These are phyloP conservation scores for Tolypocladium ovalisporum DNA, from an alignment of 2,329 filamentous ascomycete genomes.

Conservation along the genomic window DNA sequence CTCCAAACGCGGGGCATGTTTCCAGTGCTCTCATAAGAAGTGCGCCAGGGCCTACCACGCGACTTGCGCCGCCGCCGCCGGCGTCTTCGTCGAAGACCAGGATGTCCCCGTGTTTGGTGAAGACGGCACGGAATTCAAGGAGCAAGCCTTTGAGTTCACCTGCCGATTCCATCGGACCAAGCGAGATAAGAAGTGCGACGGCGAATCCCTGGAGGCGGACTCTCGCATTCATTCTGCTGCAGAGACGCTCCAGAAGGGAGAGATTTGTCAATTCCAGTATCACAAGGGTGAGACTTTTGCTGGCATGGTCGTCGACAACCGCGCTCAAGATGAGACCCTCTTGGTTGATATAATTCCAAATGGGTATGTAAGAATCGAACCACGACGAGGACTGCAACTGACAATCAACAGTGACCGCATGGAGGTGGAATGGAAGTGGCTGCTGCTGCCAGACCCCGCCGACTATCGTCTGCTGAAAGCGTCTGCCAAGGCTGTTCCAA, in stretches of 20 bases:
- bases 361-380: constrained; percentile 45
- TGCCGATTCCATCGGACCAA: constrained; percentile 91
- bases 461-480: constrained; percentile 66
- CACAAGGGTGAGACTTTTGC: constrained; percentile 81
- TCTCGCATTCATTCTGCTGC: constrained; percentile 59
- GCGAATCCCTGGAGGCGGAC: constrained; percentile 59
- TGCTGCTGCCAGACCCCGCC: constrained; percentile 59
- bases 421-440: constrained; percentile 78
- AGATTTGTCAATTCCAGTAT: constrained; percentile 81
- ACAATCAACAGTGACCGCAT: constrained; percentile 51
- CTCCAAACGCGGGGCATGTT: constrained; percentile 88
- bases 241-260: constrained; percentile 54
- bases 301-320: constrained; percentile 77
- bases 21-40: constrained; percentile 93
- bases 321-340: constrained; percentile 61
- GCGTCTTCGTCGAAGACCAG: constrained; percentile 82
- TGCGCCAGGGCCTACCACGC: constrained; percentile 90
- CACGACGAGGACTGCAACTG: constrained; percentile 18
- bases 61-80: constrained; percentile 84
- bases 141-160: constrained; percentile 84
- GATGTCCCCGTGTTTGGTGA: constrained; percentile 79
- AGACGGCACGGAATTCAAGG: constrained; percentile 84
- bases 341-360: constrained; percentile 76
- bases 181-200: constrained; percentile 64
- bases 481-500: constrained; percentile 58